Evolutionary conservation across 129 eudicot genomes (phyloP), one percentile per base, ranked within the genome.

Genomic region (Mikania micrantha): DNA sequence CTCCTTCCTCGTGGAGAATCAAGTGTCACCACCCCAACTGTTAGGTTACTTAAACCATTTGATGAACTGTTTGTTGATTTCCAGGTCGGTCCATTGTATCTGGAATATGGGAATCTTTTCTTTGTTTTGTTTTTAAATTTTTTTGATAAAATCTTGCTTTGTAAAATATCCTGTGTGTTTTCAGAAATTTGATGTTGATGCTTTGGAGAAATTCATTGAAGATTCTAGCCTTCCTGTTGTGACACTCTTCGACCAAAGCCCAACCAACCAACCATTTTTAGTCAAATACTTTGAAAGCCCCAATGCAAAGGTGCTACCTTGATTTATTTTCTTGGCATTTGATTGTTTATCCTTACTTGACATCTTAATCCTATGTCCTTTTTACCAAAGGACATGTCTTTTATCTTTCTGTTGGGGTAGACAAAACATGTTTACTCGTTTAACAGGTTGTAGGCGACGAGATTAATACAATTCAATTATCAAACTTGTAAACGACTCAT

Each of bases 31-130:
- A 74, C 80, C 66, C 97, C 95, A 22, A 78, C 89, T 2, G 69
- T 90, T 74, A 79, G 97, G 75, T 64, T 90, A 50, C 59, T 90
- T 42, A 90, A 90, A 86, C 97, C 97, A 69, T 90, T 90, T 54
- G 97, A 90, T 77, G 97, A 90, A 73, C 86, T 83, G 32, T 42
- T 77, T 64, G 92, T 82, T 67, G 97, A 90, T 73, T 78, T 63
- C 69, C 72, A 90, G 87, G 97, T 90, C 47, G 49, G 22, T 48
- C 57, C 25, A 2, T 64, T 25, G n/a, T 44, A 29, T 35, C 32
- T 38, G 28, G 29, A 70, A 48, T 52, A 22, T 53, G 38, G 12
- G 62, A 56, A 12, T 56, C 10, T 13, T 29, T 27, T 53, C 2
- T 32, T 24, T n/a, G n/a, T n/a, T n/a, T n/a, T n/a, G n/a, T n/a